Percentiles rank a stretch among this genome's conserved stretches.
Evolutionary conservation across 2,329 filamentous ascomycete species (phyloP).

Genomic region (Epicoccum nigrum): DNA sequence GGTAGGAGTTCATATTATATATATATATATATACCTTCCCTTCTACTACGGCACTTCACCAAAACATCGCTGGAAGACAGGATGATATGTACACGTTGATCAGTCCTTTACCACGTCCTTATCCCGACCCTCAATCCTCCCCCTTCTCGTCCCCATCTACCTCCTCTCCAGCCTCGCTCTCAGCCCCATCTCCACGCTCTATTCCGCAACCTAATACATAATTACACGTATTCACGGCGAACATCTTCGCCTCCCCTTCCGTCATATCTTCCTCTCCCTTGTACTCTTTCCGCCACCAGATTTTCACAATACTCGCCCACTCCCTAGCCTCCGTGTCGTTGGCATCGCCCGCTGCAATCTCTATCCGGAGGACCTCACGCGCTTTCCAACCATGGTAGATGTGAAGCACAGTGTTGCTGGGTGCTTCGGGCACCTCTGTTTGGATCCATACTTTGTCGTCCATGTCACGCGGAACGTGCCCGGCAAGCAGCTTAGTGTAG

Average conservation of each 20-base stretch:
- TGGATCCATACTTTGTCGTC: constrained; percentile 16
- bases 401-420: constrained; percentile 9
- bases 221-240: constrained; percentile 15
- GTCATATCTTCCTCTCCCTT: constrained; percentile 1
- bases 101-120: background rate
- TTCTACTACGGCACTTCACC: no score
- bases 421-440: constrained; percentile 7
- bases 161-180: background rate
- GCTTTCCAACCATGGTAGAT: constrained; percentile 14
- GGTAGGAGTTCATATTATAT: no score
- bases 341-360: constrained; percentile 16
- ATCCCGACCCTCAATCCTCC: background rate
- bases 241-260: constrained; percentile 20
- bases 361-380: constrained; percentile 9
- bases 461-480: constrained; percentile 13
- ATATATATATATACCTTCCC: no score
- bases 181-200: background rate
- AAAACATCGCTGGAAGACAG: no score
- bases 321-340: constrained; percentile 17
- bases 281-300: constrained; percentile 18
- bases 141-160: background rate
- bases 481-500: constrained; percentile 19
- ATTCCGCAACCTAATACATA: constrained; percentile 17
- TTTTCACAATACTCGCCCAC: constrained; percentile 21
- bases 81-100: no score